Evolutionary conservation across 164 flowering plant species (phyloP), one percentile per base, ranked within the genome.

Genomic region (Kalanchoe fedtschenkoi): DNA sequence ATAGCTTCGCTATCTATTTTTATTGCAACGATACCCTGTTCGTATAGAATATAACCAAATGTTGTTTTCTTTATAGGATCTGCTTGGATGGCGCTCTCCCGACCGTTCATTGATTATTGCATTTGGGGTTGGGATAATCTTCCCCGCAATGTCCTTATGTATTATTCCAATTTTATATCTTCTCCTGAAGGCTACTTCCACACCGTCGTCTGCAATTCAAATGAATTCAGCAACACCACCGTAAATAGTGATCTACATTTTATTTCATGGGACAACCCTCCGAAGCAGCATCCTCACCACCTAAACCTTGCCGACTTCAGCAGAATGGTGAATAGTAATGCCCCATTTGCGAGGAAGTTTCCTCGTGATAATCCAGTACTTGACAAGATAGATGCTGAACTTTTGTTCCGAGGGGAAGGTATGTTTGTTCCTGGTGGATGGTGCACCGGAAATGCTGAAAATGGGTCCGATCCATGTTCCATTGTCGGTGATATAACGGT

Each of bases 111-210:
- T 34, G 89, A 86, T 69, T 86, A 74, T 69, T 80, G 81, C 78
- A 79, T 83, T 62, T 86, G 91, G 89, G 92, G 89, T 46, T 86
- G 86, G 85, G 89, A 85, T 69, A 85, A 78, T 71, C 68, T 85
- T 35, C 91, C 91, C 16, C 78, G 92, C 46, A 79, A 76, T 8
- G 85, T 78, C 26, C 88, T 86, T 22, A 83, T 86, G 89, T 86
- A 86, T 65, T 86, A 86, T 70, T 68, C 88, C 17, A 86, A 86
- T 66, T 86, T 83, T 67, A 34, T 86, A 19, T 86, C 92, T 47
- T 82, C 92, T 19, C 92, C 92, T 1, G 91, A 86, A 74, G 91
- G 91, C 37, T 86, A 86, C 69, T 86, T 86, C 71, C 91, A 83
- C 68, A 86, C 91, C 2, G 91, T 86, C 34, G 65, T 84, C 38